These are phyloP conservation scores for Uronychia setigera DNA, from an alignment of 73 alveolate genomes.

Conservation along the genomic window DNA sequence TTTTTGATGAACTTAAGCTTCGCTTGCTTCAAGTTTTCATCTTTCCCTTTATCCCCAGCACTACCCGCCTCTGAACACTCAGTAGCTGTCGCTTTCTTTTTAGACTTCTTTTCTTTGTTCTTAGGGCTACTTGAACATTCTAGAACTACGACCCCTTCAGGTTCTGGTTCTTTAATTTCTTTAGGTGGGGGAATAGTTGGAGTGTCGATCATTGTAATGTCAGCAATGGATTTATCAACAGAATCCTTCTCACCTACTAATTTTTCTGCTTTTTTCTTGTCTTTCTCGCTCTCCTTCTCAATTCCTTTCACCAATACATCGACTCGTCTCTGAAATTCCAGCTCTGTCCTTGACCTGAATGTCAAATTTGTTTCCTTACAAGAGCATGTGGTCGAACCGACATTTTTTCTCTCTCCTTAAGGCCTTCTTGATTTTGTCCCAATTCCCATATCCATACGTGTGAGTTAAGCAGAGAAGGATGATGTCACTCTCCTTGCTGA, in stretches of 20 bases:
- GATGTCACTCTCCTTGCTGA: conserved; percentile 82
- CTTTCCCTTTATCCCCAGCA: too few species aligned
- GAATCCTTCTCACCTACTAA: too few species aligned
- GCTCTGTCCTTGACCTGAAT: conserved; percentile 93
- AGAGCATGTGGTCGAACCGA: conserved; percentile 93
- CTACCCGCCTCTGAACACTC: too few species aligned
- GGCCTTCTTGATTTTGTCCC: conserved; percentile 91
- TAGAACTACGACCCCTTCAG: background rate
- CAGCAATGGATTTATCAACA: too few species aligned
- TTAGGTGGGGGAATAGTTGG: too few species aligned
- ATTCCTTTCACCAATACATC: conserved; percentile 91
- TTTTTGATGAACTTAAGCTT: too few species aligned
- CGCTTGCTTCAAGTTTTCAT: too few species aligned
- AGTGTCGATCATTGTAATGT: too few species aligned
- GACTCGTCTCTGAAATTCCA: conserved; percentile 95
- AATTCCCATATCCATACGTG: conserved; percentile 94
- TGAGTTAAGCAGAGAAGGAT: conserved; percentile 86
- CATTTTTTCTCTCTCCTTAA: conserved; percentile 88
- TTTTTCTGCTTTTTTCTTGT: conserved; percentile 47
- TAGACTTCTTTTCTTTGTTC: background rate
- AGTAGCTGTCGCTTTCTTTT: background rate
- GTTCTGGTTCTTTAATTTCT: background rate
- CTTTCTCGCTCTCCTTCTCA: conserved; percentile 85
- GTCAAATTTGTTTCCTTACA: too few species aligned
- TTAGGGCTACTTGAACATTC: background rate